Evolutionary conservation across 176 grass and related monocot species (phyloP).

Genomic region (Microstegium vimineum): DNA sequence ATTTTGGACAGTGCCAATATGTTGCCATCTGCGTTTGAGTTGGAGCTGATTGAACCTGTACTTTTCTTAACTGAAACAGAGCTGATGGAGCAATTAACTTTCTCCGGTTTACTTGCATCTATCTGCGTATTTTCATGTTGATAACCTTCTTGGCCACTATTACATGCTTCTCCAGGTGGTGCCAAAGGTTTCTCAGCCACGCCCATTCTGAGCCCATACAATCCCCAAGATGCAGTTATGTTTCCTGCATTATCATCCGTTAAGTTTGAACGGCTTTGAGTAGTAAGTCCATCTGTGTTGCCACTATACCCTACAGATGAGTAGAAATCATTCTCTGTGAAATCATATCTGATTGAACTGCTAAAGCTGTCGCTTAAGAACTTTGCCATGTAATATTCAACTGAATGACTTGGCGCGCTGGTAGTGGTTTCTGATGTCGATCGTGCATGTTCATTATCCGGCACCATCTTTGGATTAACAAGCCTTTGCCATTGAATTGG

Average conservation of each 20-base stretch:
- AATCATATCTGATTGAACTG: background rate
- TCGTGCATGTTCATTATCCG: background rate
- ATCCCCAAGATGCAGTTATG: slow-evolving; percentile 1
- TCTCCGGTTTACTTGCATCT: background rate
- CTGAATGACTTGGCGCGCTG: background rate
- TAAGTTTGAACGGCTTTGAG: background rate
- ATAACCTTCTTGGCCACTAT: background rate
- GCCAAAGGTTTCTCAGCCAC: background rate
- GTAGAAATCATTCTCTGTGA: background rate
- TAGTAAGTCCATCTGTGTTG: background rate
- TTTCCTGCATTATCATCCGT: background rate
- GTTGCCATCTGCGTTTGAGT: background rate
- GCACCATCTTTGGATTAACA: slow-evolving; percentile 14
- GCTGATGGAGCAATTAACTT: background rate
- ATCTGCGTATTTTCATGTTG: background rate
- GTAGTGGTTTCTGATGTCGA: background rate
- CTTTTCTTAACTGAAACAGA: background rate
- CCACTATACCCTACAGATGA: background rate
- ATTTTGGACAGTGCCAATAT: background rate
- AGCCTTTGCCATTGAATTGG: background rate
- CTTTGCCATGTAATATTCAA: background rate
- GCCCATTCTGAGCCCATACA: background rate
- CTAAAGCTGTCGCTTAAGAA: background rate
- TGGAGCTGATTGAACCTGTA: background rate
- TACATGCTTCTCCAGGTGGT: slow-evolving; percentile 22